Evolutionary conservation across 2,329 filamentous ascomycete genomes (phyloP), one percentile per base, ranked within the genome.

Genomic region (Penicillium sp.): DNA sequence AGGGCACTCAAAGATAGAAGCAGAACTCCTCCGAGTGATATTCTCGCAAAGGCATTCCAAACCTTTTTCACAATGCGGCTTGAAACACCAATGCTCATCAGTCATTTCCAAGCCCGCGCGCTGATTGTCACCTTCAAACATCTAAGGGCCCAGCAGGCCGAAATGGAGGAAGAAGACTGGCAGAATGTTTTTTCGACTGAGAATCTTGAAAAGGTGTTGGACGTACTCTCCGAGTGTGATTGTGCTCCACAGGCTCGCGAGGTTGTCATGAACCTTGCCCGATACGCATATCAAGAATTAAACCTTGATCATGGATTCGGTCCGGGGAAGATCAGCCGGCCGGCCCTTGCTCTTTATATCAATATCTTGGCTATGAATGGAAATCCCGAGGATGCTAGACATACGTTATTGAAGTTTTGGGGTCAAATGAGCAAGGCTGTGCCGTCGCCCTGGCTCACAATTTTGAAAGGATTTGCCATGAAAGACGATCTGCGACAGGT

Each of bases 41-140:
- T 89, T 34, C 77, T 96, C 2, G 73, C 84, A 0, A 77, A 82
- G 35, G 89, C 89, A 5, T 87, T 89, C 71, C 79, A 76, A 53
- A 75, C 79, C 10, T 86, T 92, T 61, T 86, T 93, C 64, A 69
- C 76, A 18, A 79, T 69, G 82, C 88, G 72, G 60, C 77, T 56
- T 64, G 75, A 65, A 74, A 77, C 59, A 67, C 77, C 62, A 67
- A 81, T 59, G 64, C 79, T 50, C 67, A 90, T 69, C 85, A 90
- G 72, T 79, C 84, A 64, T 81, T 86, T 40, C 55, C 88, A 94
- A 65, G 87, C 89, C 1, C 73, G 80, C n/a, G 78, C 85, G 63
- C 79, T 83, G 20, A 68, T 81, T 31, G 74, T 79, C 38, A 84
- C 90, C 42, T 82, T 90, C 56, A 74, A 81, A 22, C 83, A 90